phyloP scores from a whole-genome alignment of 2,329 filamentous ascomycete genomes.

The Biscogniauxia sp. region DNA sequence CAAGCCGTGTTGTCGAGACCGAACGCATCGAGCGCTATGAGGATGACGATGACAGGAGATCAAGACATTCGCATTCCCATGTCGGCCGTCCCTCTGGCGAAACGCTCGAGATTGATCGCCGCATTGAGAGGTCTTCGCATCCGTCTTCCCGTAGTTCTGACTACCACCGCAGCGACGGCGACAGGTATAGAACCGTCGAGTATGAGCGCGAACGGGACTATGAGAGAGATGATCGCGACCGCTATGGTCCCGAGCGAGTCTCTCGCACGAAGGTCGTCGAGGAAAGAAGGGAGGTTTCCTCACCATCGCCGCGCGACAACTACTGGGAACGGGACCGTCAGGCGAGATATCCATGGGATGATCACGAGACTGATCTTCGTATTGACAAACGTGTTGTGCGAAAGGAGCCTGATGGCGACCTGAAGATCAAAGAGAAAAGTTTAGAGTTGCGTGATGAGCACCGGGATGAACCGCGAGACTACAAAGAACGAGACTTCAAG shows the following conservation, averaged over 20 bases:
- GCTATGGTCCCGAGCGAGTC: slow-evolving; percentile 25
- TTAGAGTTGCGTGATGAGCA: slow-evolving; percentile 39
- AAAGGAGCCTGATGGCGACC: slow-evolving; percentile 45
- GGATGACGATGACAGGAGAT: slow-evolving; percentile 26
- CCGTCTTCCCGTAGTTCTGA: slow-evolving; percentile 29
- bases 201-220: slow-evolving; percentile 33
- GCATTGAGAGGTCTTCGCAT: slow-evolving; percentile 38
- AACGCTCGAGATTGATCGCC: slow-evolving; percentile 33
- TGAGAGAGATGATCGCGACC: slow-evolving; percentile 19
- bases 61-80: slow-evolving; percentile 27
- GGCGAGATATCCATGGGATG: slow-evolving; percentile 34
- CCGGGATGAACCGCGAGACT: slow-evolving; percentile 24
- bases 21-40: slow-evolving; percentile 27
- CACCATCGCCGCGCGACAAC: slow-evolving; percentile 34
- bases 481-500: slow-evolving; percentile 30
- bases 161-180: slow-evolving; percentile 36
- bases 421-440: slow-evolving; percentile 53
- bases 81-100: slow-evolving; percentile 15
- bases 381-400: slow-evolving; percentile 42
- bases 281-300: slow-evolving; percentile 38
- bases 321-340: slow-evolving; percentile 48
- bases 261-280: slow-evolving; percentile 36
- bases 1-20: slow-evolving; percentile 20
- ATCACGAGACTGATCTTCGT: slow-evolving; percentile 42
- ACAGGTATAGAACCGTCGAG: slow-evolving; percentile 26